Evolutionary conservation across 1,139 yeast species (phyloP), one percentile per base, ranked within the genome.

Genomic region (Suhomyces choctaworum): DNA sequence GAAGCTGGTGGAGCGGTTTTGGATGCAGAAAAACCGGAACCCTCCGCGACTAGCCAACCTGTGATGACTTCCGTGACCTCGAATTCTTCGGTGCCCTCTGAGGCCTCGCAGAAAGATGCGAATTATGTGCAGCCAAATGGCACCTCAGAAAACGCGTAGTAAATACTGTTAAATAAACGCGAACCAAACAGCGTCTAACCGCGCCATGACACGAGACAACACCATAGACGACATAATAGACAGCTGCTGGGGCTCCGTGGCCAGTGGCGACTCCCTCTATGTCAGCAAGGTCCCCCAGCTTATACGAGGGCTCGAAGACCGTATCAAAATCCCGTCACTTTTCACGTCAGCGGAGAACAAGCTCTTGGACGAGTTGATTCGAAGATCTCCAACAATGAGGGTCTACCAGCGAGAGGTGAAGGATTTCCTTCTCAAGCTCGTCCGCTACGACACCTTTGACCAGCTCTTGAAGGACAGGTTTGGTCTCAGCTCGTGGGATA

Each of bases 341-440:
- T 51, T 69, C 13, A 52, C 48, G 4, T 37, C 48, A 4, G 52
- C 54, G 4, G 74, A 69, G 39, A 31, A 45, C 5, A 41, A 47
- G 9, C 34, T 61, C 5, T 44, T 69, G 19, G 47, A 50, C 23
- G 52, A 48, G 32, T 60, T 65, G 54, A 51, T 57, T 15, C 47
- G 46, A 10, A 54, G 51, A 17, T 57, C 54, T 25, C 68, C 70
- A 2, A 45, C 44, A 11, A 44, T 60, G 37, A 59, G 54, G 34
- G 44, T 70, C 10, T 52, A 51, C 35, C 56, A 54, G 36, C 32
- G 34, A 4, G 70, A 65, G 22, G 49, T 65, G 16, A 45, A 46
- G 30, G 49, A 47, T 22, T 67, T 69, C 40, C 30, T 70, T 10
- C 45, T 60, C 23, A 54, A 54, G 20, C 48, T 68, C 27, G 66